A percentile compares a stretch with the other conserved stretches of the same genome.
Evolutionary conservation across 1,284 basidiomycete genomes (phyloP).

Genomic region (Cutaneotrichosporon spelunceum): DNA sequence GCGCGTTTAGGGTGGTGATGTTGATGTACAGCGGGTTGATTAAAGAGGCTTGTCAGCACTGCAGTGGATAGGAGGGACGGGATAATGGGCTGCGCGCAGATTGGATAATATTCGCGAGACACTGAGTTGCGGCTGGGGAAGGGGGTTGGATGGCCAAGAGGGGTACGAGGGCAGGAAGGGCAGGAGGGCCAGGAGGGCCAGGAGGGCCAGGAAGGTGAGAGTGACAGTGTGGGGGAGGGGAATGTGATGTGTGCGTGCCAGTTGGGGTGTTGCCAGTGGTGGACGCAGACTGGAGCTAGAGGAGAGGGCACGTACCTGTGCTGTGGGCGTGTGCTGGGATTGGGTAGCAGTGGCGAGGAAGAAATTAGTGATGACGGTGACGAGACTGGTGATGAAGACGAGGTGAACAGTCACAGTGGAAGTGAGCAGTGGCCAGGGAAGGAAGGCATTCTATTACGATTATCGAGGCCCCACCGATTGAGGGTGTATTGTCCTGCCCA

Average conservation of each 20-base stretch:
- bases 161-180: not conserved
- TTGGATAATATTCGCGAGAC: not conserved
- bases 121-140: not conserved
- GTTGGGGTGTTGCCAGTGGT: not conserved
- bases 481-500: too few species aligned
- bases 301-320: not conserved
- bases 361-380: not conserved
- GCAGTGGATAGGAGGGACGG: not conserved
- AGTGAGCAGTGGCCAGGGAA: too few species aligned
- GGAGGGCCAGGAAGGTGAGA: not conserved
- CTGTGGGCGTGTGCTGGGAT: not conserved
- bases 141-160: not conserved
- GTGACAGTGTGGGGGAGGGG: not conserved
- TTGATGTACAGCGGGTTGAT: not conserved
- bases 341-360: not conserved
- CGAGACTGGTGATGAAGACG: not conserved
- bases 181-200: not conserved
- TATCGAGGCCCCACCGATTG: too few species aligned
- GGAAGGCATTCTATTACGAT: too few species aligned
- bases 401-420: not conserved
- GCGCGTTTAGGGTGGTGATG: not conserved
- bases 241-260: not conserved
- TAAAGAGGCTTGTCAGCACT: slow-evolving; percentile 1
- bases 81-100: not conserved
- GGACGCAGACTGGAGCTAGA: not conserved